Base-by-base conservation (phyloP, 2,329 filamentous ascomycete genomes). In the Aspergillus felis region DNA sequence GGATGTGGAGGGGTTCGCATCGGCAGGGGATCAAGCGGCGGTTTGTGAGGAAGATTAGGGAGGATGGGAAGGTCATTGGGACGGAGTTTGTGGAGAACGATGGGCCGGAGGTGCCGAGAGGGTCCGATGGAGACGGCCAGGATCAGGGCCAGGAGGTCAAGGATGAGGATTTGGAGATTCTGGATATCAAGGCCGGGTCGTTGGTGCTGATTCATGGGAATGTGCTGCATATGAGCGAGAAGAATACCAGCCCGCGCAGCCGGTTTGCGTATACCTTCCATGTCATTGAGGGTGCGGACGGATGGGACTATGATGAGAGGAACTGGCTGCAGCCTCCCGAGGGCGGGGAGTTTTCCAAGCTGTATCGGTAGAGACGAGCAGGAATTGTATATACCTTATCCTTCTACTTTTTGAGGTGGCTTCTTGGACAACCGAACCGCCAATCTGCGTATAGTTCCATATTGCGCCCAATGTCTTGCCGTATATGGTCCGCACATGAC, bases 201-300 rank as follows among this genome's bases (percentile, higher is more conserved):
- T 74, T 99, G 74, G 92, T 97, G 50, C 77, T 99, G 61, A 97
- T 99, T 63, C 93, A 99, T 78, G 94, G 94, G 1, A 97, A 97
- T 74, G 77, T 97, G 66, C 73, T 97, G 78, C 94, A 99, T 76
- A 96, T 96, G 84, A 97, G 92, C 72, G 92, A 96, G 83, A 90
- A 84, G 81, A 99, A 99, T 72, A 82, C 84, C 56, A 96, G 92
- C 72, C 76, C 82, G 62, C 93, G 91, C 80, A 92, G 92, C 24
- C 82, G 93, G 64, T 95, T 94, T 71, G 96, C 97, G 54, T 99
- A 97, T 76, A 97, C 94, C 0, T 99, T 97, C 73, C 94, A 99
- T 78, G 85, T 96, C 57, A 97, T 97, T 68, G 94, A 97, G 77
- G 90, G 89, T 0, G 84, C 88, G 22, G 79, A 86, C 47, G 79